A percentile compares a stretch with the other conserved stretches of the same genome.
phyloP scores from a whole-genome alignment of 225 moss, liverwort and hornwort species.

The Physcomitrellopsis africana region DNA sequence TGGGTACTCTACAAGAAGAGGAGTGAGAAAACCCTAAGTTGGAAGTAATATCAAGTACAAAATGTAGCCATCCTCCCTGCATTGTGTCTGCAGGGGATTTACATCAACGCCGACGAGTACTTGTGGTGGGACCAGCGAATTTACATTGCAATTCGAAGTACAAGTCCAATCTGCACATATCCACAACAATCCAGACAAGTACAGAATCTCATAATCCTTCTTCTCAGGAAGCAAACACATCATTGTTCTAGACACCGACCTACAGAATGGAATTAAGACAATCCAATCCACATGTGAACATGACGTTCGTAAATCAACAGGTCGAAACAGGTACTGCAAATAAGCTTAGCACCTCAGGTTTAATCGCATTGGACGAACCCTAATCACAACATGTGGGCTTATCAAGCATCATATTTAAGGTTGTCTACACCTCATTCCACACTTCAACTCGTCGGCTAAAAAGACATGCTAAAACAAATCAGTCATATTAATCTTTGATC shows the following conservation, averaged over 20 bases:
- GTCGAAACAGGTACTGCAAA: not conserved
- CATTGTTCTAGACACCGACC: not conserved
- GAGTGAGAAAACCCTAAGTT: constrained; percentile 36
- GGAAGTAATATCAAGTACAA: constrained; percentile 37
- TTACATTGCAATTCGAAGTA: not conserved
- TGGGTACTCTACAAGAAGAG: constrained; percentile 41
- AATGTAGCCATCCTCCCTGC: constrained; percentile 64
- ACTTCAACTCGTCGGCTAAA: not conserved
- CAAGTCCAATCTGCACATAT: constrained; percentile 32
- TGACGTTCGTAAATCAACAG: not conserved
- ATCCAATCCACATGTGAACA: not conserved
- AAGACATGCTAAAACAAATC: not conserved
- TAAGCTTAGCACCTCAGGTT: not conserved
- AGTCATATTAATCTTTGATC: not conserved
- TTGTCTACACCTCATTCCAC: not conserved
- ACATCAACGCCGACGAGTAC: constrained; percentile 34
- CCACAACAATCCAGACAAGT: constrained; percentile 12
- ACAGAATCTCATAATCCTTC: not conserved
- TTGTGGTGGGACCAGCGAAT: not conserved
- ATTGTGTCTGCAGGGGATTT: constrained; percentile 36
- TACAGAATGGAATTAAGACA: not conserved
- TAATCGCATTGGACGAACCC: not conserved
- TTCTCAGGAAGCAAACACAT: not conserved
- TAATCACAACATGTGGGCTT: not conserved
- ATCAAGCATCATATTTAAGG: not conserved